A percentile compares a stretch with the other conserved stretches of the same genome.
Conservation (phyloP, 1,284 basidiomycete genomes). For the Naganishia sp. region DNA sequence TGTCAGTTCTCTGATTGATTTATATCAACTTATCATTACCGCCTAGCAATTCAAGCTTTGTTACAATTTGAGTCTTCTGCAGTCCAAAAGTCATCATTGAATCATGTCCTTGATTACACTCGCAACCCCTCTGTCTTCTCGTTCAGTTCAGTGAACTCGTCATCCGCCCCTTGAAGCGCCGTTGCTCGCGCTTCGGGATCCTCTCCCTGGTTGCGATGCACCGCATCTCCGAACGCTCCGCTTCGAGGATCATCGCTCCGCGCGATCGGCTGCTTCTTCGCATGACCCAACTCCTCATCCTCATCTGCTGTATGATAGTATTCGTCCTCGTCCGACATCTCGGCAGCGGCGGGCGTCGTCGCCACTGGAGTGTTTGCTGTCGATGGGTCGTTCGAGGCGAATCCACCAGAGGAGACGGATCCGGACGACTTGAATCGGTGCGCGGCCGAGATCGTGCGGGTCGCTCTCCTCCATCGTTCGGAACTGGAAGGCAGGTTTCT, state of each 20-base stretch:
- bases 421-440: constrained; percentile 24
- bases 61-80: no score
- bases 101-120: background rate
- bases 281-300: constrained; percentile 1
- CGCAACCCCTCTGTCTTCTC: constrained; percentile 20
- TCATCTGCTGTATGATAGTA: constrained; percentile 27
- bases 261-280: background rate
- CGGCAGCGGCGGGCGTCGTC: background rate
- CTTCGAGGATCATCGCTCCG: constrained; percentile 19
- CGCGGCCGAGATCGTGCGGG: constrained; percentile 17
- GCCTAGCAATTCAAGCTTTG: background rate
- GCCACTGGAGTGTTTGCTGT: constrained; percentile 1
- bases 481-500: constrained; percentile 63
- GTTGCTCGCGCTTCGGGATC: background rate
- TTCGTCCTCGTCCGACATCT: constrained; percentile 4
- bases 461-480: constrained; percentile 22
- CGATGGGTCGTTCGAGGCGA: background rate
- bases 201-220: constrained; percentile 16
- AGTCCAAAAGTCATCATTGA: background rate
- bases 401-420: constrained; percentile 24
- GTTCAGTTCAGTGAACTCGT: constrained; percentile 3
- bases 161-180: background rate
- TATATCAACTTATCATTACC: background rate
- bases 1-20: no score
- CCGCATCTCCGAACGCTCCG: constrained; percentile 9